Evolutionary conservation across 1,139 yeast genomes (phyloP).

Genomic region (Yamadazyma diospyri): DNA sequence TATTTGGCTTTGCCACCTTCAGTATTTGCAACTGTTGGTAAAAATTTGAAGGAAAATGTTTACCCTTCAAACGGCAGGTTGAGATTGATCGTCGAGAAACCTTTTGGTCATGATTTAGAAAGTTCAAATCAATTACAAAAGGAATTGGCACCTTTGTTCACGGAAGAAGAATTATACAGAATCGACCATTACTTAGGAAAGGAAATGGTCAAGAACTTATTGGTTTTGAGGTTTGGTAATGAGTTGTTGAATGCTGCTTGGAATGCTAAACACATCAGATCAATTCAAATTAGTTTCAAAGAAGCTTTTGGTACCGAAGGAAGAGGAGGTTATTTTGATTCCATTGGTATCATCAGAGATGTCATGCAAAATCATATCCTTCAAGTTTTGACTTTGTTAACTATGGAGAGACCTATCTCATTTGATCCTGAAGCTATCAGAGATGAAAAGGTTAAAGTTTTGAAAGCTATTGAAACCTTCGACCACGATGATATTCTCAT

Average conservation of each 20-base stretch:
- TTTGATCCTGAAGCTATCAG: slow-evolving; percentile 90
- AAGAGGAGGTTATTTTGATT: slow-evolving; percentile 96
- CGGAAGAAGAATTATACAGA: slow-evolving; percentile 88
- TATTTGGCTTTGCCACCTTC: slow-evolving; percentile 95
- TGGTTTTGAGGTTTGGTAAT: slow-evolving; percentile 88
- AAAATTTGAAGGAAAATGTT: slow-evolving; percentile 62
- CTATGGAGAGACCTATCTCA: slow-evolving; percentile 94
- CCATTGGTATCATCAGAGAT: slow-evolving; percentile 93
- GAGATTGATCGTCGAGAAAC: slow-evolving; percentile 91
- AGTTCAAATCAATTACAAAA: slow-evolving; percentile 74
- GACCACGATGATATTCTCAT: slow-evolving; percentile 63
- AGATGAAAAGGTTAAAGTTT: slow-evolving; percentile 92
- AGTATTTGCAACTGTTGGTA: slow-evolving; percentile 78
- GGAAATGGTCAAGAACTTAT: slow-evolving; percentile 93
- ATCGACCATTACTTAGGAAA: slow-evolving; percentile 97
- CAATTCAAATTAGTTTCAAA: slow-evolving; percentile 86
- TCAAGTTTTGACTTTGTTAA: slow-evolving; percentile 85
- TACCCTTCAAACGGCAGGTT: slow-evolving; percentile 70
- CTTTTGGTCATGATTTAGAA: slow-evolving; percentile 90
- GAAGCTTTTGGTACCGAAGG: slow-evolving; percentile 99
- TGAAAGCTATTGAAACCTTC: slow-evolving; percentile 75
- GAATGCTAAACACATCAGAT: slow-evolving; percentile 74
- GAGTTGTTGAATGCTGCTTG: slow-evolving; percentile 80
- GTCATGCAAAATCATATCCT: slow-evolving; percentile 97
- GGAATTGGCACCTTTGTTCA: slow-evolving; percentile 77